Base-by-base conservation (phyloP, 768 basidiomycete genomes). In the Russula compacta region DNA sequence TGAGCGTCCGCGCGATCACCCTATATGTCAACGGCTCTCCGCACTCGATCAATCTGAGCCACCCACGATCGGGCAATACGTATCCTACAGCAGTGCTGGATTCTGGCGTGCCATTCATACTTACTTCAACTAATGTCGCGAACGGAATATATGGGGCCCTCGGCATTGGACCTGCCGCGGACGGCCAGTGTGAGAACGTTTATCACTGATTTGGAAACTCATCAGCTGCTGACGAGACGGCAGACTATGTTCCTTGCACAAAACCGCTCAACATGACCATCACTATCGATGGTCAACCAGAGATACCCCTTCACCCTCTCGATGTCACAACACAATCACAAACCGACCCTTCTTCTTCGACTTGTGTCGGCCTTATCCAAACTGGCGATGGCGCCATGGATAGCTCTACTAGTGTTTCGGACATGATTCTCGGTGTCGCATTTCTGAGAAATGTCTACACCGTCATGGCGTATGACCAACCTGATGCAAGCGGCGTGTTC, bases 131-230 rank as follows among this genome's bases (percentile, higher is more conserved):
- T 4, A 56, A 67, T 3, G 75, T 92, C 19, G 86, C 89, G 15
- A 85, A 92, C 65, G 88, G 78, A 6, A 86, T 91, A 19, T 92
- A 91, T 60, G 89, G 89, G 9, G 85, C 88, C 4, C 73, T 89
- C 55, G 86, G 83, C 1, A 74, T 90, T 32, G 67, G 70, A 21
- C 85, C 87, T 8, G 79, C 74, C 0, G 58, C 73, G 1, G 84
- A 88, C 63, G 85, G 87, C 19, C 76, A 79, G 52, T 88, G 89
- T 89, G 65, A 62, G 86, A 74, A 15, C 4, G 33, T 56, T 48
- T 42, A 62, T 52, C 29, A 57, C 36, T 17, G 12, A 4, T n/a
- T 14, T 35, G 8, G 15, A 6, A 11, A 9, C 53, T 3, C 57
- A 47, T 21, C 33, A 5, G 42, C 42, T 71, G n/a, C 68, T 60